Percentiles rank a stretch among this genome's conserved stretches.
These are phyloP conservation scores for Didymella lethalis DNA, from an alignment of 2,329 filamentous ascomycete genomes.

Conservation along the genomic window DNA sequence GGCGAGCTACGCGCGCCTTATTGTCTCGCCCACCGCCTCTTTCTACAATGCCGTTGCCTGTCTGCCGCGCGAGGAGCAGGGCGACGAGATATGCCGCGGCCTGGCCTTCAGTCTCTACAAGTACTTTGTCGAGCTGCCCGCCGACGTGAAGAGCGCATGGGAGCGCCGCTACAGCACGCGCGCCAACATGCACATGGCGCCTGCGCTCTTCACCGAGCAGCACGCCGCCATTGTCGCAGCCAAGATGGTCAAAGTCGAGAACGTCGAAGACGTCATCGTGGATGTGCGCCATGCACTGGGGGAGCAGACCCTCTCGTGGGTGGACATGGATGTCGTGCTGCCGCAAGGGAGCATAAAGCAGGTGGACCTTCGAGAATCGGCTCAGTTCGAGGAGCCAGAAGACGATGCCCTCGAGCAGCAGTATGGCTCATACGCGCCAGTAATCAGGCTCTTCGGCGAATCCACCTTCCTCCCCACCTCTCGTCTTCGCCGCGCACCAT, in stretches of 20 bases:
- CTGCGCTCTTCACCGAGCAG: slow-evolving; percentile 82
- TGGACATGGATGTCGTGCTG: slow-evolving; percentile 87
- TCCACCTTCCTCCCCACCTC: slow-evolving; percentile 87
- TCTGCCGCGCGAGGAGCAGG: slow-evolving; percentile 91
- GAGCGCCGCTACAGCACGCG: slow-evolving; percentile 61
- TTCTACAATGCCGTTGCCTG: slow-evolving; percentile 90
- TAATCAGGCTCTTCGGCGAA: slow-evolving; percentile 82
- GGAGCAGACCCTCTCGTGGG: slow-evolving; percentile 81
- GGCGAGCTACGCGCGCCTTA: slow-evolving; percentile 87
- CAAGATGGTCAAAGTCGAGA: slow-evolving; percentile 82
- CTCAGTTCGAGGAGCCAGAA: slow-evolving; percentile 67
- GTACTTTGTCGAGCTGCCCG: slow-evolving; percentile 89
- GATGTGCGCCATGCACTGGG: slow-evolving; percentile 79
- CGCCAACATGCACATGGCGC: slow-evolving; percentile 67
- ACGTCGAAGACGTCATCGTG: slow-evolving; percentile 73
- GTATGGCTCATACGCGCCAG: slow-evolving; percentile 78
- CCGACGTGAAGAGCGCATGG: slow-evolving; percentile 76
- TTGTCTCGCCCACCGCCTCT: slow-evolving; percentile 89
- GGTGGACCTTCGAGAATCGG: slow-evolving; percentile 58
- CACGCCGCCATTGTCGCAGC: slow-evolving; percentile 92
- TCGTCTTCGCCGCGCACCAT: slow-evolving; percentile 83
- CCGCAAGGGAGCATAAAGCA: slow-evolving; percentile 74
- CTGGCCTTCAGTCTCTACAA: slow-evolving; percentile 92
- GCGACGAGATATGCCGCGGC: slow-evolving; percentile 89
- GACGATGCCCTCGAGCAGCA: slow-evolving; percentile 73